Conservation (phyloP, 1,284 basidiomycete species). For the Anthracocystis panici-leucophaei region DNA sequence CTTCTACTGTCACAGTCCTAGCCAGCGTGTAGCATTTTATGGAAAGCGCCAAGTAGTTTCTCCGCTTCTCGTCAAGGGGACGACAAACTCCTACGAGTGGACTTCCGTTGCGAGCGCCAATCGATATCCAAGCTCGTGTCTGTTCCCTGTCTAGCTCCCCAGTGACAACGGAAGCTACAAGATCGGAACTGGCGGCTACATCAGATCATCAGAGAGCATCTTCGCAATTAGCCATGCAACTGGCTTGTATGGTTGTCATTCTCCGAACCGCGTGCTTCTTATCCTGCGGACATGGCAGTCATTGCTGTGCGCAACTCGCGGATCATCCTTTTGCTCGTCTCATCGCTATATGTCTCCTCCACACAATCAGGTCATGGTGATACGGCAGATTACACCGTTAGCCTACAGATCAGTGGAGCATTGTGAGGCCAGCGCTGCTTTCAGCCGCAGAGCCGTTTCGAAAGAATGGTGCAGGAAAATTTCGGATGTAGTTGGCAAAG, state of each 20-base stretch:
- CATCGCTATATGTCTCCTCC: too few species aligned
- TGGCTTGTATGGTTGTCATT: background rate
- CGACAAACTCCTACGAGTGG: background rate
- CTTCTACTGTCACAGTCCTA: background rate
- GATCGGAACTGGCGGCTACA: background rate
- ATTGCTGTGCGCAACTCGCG: too few species aligned
- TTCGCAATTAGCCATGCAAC: conserved; percentile 2
- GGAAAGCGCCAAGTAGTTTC: background rate
- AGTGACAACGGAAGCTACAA: background rate
- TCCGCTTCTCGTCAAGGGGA: background rate
- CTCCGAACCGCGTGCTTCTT: background rate
- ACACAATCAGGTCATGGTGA: background rate
- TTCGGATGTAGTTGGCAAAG: background rate
- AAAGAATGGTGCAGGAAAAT: too few species aligned
- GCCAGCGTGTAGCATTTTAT: background rate
- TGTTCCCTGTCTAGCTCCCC: too few species aligned
- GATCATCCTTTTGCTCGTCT: too few species aligned
- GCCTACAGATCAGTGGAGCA: background rate
- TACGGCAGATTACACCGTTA: background rate
- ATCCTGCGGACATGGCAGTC: background rate
- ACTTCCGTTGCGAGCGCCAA: background rate
- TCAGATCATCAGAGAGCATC: too few species aligned
- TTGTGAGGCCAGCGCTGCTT: background rate
- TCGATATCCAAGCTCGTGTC: background rate
- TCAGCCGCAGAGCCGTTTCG: background rate